Evolutionary conservation across 495 filamentous ascomycete species (phyloP).

Genomic region (Xylaria scruposa): DNA sequence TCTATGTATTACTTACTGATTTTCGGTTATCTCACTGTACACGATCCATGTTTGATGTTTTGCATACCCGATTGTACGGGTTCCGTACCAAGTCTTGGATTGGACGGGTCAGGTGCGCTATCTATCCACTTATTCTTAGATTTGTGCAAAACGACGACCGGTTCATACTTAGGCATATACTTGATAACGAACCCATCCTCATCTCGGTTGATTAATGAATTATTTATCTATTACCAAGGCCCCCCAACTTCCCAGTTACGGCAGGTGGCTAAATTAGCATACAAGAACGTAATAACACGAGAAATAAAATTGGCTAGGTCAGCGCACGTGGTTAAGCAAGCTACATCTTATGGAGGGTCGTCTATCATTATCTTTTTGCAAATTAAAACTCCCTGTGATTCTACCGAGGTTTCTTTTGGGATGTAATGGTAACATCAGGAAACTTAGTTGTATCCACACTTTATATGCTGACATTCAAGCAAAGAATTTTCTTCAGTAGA

Average conservation of each 20-base stretch:
- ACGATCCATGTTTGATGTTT: not conserved
- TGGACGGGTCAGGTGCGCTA: not conserved
- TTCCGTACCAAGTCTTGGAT: not conserved
- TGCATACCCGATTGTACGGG: not conserved
- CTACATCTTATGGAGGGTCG: not conserved
- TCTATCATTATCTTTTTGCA: not conserved
- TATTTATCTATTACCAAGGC: not conserved
- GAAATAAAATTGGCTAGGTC: not conserved
- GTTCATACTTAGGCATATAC: not conserved
- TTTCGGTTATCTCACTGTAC: not conserved
- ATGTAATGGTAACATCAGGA: not conserved
- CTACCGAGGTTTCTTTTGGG: not conserved
- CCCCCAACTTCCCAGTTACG: not conserved
- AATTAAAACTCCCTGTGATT: too few relatives aligned
- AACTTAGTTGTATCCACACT: not conserved
- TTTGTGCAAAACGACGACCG: not conserved
- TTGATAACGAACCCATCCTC: not conserved
- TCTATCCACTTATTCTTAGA: not conserved
- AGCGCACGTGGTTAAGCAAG: constrained; percentile 7
- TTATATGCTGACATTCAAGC: not conserved
- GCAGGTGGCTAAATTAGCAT: not conserved
- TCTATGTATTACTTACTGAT: not conserved
- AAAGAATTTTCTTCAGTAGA: too few relatives aligned
- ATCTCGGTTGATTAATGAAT: not conserved
- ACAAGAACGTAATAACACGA: not conserved